Percentiles rank a stretch among this genome's conserved stretches.
These are phyloP conservation scores for Fusarium aywerte DNA, from an alignment of 2,329 filamentous ascomycete genomes.

Conservation along the genomic window DNA sequence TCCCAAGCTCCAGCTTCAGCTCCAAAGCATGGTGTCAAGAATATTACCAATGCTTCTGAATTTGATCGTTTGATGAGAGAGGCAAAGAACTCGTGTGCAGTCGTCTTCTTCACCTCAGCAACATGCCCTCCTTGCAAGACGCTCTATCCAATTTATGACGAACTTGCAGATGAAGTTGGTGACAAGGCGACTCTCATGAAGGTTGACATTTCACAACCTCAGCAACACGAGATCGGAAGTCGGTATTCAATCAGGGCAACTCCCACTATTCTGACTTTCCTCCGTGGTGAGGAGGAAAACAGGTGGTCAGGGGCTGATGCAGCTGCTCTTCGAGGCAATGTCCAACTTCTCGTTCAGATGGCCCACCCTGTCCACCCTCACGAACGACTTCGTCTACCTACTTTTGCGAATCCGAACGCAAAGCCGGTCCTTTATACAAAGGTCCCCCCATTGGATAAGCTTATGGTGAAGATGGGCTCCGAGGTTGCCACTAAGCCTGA, in stretches of 20 bases:
- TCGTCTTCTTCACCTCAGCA: constrained; percentile 92
- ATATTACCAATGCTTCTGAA: constrained; percentile 61
- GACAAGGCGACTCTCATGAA: constrained; percentile 80
- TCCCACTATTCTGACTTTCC: constrained; percentile 88
- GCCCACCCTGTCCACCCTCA: constrained; percentile 82
- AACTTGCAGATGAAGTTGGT: constrained; percentile 78
- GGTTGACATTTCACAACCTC: constrained; percentile 77
- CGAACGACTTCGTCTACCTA: constrained; percentile 74
- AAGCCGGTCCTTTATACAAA: constrained; percentile 80
- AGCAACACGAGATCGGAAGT: constrained; percentile 70
- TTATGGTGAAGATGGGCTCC: constrained; percentile 79
- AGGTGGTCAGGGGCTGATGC: constrained; percentile 84
- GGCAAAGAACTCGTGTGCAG: constrained; percentile 74
- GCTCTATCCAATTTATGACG: constrained; percentile 83
- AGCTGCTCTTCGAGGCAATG: constrained; percentile 73
- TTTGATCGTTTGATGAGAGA: constrained; percentile 58
- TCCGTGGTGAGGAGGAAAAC: constrained; percentile 78
- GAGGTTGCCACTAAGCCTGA: constrained; percentile 65
- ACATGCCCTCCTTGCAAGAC: constrained; percentile 87
- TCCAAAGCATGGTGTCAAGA: constrained; percentile 62
- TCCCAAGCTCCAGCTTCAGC: constrained; percentile 37
- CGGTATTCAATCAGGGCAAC: constrained; percentile 79
- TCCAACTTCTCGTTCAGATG: constrained; percentile 79
- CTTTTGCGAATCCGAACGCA: constrained; percentile 70
- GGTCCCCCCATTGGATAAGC: constrained; percentile 82